Base-by-base conservation (phyloP, 1,139 yeast species). In the Lodderomyces theae region DNA sequence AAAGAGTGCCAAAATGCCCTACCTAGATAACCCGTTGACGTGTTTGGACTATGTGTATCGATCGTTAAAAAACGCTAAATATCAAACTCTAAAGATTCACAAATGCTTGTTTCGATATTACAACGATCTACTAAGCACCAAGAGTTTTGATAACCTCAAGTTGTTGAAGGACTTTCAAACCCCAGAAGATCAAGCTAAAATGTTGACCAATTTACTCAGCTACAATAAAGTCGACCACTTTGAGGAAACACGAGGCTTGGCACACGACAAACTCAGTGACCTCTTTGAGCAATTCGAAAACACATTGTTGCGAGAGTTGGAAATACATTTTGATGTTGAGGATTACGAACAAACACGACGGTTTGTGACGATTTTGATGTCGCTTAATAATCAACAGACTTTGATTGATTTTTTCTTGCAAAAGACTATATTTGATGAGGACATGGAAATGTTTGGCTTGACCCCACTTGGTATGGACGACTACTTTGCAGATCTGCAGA, bases 211-310 rank as follows among this genome's bases (percentile, higher is more conserved):
- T 38, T 64, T 72, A 41, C 56, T 70, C 41, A 55, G 51, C 23
- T 73, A 63, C 51, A 69, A 72, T 39, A 54, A 50, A 35, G 60
- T 70, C 12, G 80, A 69, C 60, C 54, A 60, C 50, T 51, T 55
- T 38, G 66, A 61, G 39, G 60, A 63, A 43, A 49, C 69, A 3
- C 56, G 68, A 39, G 54, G 58, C 18, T 55, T 61, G 5, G 69
- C 69, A 18, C 54, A 69, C 25, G 78, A 73, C 38, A 74, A 78
- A 48, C 61, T 83, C 38, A 71, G 70, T 29, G 69, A 84, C 1
- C 68, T 82, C n/a, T 62, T 80, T 37, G 94, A 85, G 53, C 69
- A 86, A 29, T 86, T 87, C 56, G 85, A 85, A 40, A 84, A 77
- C 54, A 88, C 94, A 0, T 72, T 86, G 7, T 57, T 86, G 25